Base-by-base conservation (phyloP, 306 rosid genomes). In the Acacia acuminata region DNA sequence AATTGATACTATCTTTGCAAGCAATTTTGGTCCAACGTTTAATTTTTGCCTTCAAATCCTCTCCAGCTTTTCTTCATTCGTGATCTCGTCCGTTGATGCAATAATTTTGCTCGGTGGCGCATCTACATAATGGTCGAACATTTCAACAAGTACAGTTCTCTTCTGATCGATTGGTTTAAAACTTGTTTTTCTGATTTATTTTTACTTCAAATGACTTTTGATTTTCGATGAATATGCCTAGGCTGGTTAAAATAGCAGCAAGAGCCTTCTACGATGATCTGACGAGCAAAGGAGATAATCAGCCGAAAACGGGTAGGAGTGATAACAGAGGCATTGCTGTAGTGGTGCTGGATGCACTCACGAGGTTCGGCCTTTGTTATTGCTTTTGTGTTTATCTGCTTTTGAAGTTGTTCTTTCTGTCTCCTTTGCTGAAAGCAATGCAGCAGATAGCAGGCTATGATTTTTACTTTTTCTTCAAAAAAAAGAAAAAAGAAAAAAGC, bases 321-420 rank as follows among this genome's bases (percentile, higher is more conserved):
- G 98, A 96, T 67, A 96, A 94, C 76, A 83, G 99, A 38, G 99
- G 99, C 76, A 92, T 96, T n/a, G 98, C 98, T 27, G 99, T 96
- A n/a, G 99, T 96, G 53, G 96, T 96, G 24, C 99, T 96, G n/a
- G 99, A 96, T 67, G 99, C 97, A 12, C 97, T 96, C 79, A 87
- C 98, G 0, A 94, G 99, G 99, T 96, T 83, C 73, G 84, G 43
- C 16, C 13, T 73, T 77, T 8, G 77, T 30, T 67, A 13, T n/a
- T 47, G 56, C 67, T 38, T 71, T 30, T 67, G 14, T 25, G 48
- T 73, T 45, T 79, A 34, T 73, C 17, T 1, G 30, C 32, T 81
- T 73, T 25, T 56, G 73, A 65, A 47, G 83, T n/a, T 44, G 9
- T 68, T 42, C 38, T 42, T 20, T 77, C n/a, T 81, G 82, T 67